Evolutionary conservation across 805 yeast genomes (phyloP), one percentile per base, ranked within the genome.

Genomic region (Wickerhamiella hasegawae): DNA sequence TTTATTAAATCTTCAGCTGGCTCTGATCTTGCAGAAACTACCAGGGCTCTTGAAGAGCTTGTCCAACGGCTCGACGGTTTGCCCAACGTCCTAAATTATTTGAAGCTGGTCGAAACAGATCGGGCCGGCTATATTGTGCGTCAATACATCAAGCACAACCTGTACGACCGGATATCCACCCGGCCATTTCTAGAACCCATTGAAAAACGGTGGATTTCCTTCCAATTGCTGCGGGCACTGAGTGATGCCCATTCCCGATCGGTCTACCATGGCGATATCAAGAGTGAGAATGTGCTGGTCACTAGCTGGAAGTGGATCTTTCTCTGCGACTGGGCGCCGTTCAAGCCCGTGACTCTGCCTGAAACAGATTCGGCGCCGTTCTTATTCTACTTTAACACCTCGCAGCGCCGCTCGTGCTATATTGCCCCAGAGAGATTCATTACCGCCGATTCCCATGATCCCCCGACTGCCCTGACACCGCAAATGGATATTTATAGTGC

Each of bases 331-430:
- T 87, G 87, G 58, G 78, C 95, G 2, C 64, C 72, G 1, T 71
- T 76, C 51, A 90, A 90, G 55, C 98, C 98, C 0, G 72, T 72
- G 0, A 73, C 66, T 45, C 57, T 90, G 22, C 96, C 97, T 0
- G 94, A 81, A 43, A 90, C 84, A 45, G 87, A 90, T 49, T 96
- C 97, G 0, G 79, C 85, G 10, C 87, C 79, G 42, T 90, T 80
- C 47, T 73, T 90, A 1, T 90, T 87, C 50, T 90, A 76, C 55
- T 90, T 85, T 52, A 97, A 90, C 57, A 81, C 87, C 3, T 79
- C 93, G 2, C 81, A 73, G 51, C 64, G 96, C 43, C 66, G 94
- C 47, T 69, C 73, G 2, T 90, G 98, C 55, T 87, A 87, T 54
- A 55, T 90, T 29, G 97, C 98, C 0, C 98, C 98, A 0, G 98